Base-by-base conservation (phyloP, 768 basidiomycete species). In the Leucocoprinus sp. region DNA sequence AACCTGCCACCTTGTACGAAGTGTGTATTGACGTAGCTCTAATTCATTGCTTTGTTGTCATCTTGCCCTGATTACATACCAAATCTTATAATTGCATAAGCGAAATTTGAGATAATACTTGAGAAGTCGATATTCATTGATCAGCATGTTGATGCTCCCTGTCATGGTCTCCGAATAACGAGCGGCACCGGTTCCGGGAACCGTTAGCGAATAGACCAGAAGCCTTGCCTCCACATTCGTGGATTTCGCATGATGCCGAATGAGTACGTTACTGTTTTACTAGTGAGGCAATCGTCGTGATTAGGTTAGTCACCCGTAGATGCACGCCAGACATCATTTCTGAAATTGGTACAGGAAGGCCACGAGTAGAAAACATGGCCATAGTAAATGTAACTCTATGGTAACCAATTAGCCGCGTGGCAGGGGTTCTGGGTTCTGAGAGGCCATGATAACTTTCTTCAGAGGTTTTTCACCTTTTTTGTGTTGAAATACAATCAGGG, bases 361-460 rank as follows among this genome's bases (percentile, higher is more conserved):
- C 31, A 44, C 43, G 43, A 28, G 35, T 15, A 28, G 22, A 27
- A 36, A 35, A 17, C 35, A 9, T 28, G 23, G 26, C 28, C 14
- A 37, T 42, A 6, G n/a, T 11, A 31, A 31, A 11, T 12, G n/a
- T 31, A 3, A 31, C 31, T 31, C 14, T 29, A 37, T 29, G 26
- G 44, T 29, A 45, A 37, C 44, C 44, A 45, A 45, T 45, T 37
- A 45, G 37, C 37, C 44, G 22, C 18, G 44, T 8, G 12, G 8
- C 37, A 29, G 37, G 27, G 35, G 27, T 37, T 27, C 28, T 14
- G 28, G 9, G 18, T 4, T 12, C 8, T n/a, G n/a, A n/a, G n/a
- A n/a, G n/a, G n/a, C n/a, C n/a, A n/a, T n/a, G n/a, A n/a, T n/a
- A n/a, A n/a, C n/a, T n/a, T n/a, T n/a, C n/a, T n/a, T n/a, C n/a